Evolutionary conservation across 1,284 basidiomycete genomes (phyloP), one percentile per base, ranked within the genome.

Genomic region (Singerocomus inundabilis): DNA sequence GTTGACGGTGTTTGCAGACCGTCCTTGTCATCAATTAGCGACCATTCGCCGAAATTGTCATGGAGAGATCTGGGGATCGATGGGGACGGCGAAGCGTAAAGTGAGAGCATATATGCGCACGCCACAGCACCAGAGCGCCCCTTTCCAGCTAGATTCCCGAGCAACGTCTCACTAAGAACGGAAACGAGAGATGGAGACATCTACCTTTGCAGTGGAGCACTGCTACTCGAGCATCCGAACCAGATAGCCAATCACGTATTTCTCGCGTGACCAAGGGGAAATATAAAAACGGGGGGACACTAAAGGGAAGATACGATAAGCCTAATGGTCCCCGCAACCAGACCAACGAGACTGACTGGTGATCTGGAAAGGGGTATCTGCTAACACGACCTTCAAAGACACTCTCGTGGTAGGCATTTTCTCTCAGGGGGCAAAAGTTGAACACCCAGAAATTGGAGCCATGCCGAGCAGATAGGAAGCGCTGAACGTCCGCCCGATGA

Each of bases 131-230:
- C 91, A 0, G 88, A 91, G 43, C 90, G 77, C 13, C 90, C 90
- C 67, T 93, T 89, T 1, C 86, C 86, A 51, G 88, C 88, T 89
- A 44, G 11, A 50, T 50, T 45, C 0, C 37, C 35, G 48, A 41
- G 36, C 41, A 34, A 24, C 2, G 36, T 54, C 30, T 51, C 39
- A 51, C 44, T 26, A 35, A 34, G 55, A 46, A 53, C 28, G 18
- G n/a, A 49, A 29, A 31, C 16, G 52, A 37, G 37, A 11, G 32
- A 21, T 13, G 46, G 29, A 16, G 43, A 38, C 11, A 30, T 55
- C 32, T 58, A 81, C 91, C 89, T 81, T 95, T 95, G 68, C 93
- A 96, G 62, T 96, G 93, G 1, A 95, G 76, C 6, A 93, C 91
- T 6, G 84, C 86, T 13, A 93, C 85, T 40, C 86, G 75, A 8